phyloP scores from a whole-genome alignment of 176 grass and related monocot genomes.

The Oryza longistaminata region DNA sequence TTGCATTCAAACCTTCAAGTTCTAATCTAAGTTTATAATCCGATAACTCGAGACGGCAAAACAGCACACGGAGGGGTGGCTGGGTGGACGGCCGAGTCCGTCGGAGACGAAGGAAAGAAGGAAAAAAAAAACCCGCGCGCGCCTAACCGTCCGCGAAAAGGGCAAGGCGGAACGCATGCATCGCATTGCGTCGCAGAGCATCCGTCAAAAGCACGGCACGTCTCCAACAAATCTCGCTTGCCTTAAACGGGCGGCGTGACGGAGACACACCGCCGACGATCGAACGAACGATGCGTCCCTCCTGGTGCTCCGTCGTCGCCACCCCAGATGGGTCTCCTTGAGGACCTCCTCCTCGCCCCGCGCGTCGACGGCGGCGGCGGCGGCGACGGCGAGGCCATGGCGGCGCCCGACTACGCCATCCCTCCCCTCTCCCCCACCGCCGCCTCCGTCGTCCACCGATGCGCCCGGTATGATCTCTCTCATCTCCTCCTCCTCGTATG shows the following conservation, averaged over 20 bases:
- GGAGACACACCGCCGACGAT: not conserved
- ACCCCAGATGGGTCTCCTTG: constrained; percentile 59
- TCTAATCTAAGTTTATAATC: not conserved
- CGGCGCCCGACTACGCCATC: constrained; percentile 39
- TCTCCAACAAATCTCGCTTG: not conserved
- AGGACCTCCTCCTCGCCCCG: constrained; percentile 47
- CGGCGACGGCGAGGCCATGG: not conserved
- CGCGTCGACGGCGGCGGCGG: constrained; percentile 2
- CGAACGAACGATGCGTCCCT: constrained; percentile 19
- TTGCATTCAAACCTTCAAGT: not conserved
- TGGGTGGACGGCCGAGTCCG: constrained; percentile 19
- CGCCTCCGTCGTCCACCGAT: constrained; percentile 65
- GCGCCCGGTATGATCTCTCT: constrained; percentile 47
- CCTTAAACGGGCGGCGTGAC: constrained; percentile 3
- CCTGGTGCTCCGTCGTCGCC: constrained; percentile 1
- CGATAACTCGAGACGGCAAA: not conserved
- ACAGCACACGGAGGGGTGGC: not conserved
- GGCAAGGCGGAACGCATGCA: constrained; percentile 7
- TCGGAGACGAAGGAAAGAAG: not conserved
- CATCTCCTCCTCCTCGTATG: not conserved
- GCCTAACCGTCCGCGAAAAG: not conserved
- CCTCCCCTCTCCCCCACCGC: constrained; percentile 65
- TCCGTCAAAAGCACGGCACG: constrained; percentile 17
- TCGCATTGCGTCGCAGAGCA: not conserved
- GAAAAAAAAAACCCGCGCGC: not conserved